Conservation (phyloP, 2,329 filamentous ascomycete genomes). For the Lasiodiplodia citricola region DNA sequence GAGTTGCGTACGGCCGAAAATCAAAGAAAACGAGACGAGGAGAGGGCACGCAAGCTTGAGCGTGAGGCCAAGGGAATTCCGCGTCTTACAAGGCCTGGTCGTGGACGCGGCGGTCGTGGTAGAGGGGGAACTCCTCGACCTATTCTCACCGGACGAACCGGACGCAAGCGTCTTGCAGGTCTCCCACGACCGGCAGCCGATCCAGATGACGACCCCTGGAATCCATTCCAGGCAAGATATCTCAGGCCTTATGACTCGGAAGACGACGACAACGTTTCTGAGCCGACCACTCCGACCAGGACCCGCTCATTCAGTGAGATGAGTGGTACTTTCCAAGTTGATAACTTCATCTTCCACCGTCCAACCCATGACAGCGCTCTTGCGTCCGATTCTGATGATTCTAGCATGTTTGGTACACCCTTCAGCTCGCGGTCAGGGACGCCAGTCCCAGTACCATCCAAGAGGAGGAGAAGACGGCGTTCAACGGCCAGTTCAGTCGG, state of each 20-base stretch:
- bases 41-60: slow-evolving; percentile 4
- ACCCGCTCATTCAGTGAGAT: background rate
- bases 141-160: slow-evolving; percentile 19
- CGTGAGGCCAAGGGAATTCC: slow-evolving; percentile 5
- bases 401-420: slow-evolving; percentile 8
- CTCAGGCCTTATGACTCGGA: background rate
- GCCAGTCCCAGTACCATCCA: background rate
- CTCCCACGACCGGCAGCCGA: slow-evolving; percentile 14
- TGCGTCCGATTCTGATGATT: slow-evolving; percentile 1
- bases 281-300: background rate
- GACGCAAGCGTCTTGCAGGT: slow-evolving; percentile 22
- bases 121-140: slow-evolving; percentile 9
- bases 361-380: slow-evolving; percentile 9
- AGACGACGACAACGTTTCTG: background rate
- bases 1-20: slow-evolving; percentile 20
- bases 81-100: background rate
- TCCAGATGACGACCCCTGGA: slow-evolving; percentile 13
- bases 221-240: slow-evolving; percentile 12
- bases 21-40: slow-evolving; percentile 25
- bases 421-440: slow-evolving; percentile 10
- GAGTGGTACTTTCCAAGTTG: slow-evolving; percentile 3
- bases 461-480: background rate
- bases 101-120: slow-evolving; percentile 13
- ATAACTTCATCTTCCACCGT: slow-evolving; percentile 23
- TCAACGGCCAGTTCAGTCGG: background rate